A percentile compares a stretch with the other conserved stretches of the same genome.
phyloP scores from a whole-genome alignment of 2,329 filamentous ascomycete genomes.

The Clarireedia hainanense region DNA sequence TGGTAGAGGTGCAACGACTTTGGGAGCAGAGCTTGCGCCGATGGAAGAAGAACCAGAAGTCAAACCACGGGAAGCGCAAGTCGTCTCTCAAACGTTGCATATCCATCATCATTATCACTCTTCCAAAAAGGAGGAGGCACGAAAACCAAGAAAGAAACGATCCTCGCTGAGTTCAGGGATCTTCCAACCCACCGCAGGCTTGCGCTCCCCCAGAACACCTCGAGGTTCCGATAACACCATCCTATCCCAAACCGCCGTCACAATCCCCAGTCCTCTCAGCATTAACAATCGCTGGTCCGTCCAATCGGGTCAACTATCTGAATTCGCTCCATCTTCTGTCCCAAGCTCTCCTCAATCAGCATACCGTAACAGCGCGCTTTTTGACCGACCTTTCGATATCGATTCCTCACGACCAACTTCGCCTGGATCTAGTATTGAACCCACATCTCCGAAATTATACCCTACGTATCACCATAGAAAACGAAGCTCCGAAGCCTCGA shows the following conservation, averaged over 20 bases:
- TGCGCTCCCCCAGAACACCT: constrained; percentile 31
- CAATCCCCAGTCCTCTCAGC: constrained; percentile 39
- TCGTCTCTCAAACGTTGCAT: constrained; percentile 67
- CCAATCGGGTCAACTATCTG: constrained; percentile 52
- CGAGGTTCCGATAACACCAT: constrained; percentile 31
- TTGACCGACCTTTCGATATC: constrained; percentile 57
- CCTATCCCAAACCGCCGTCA: constrained; percentile 40
- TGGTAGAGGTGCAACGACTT: constrained; percentile 37
- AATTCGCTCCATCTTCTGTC: constrained; percentile 62
- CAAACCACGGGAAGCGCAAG: constrained; percentile 18
- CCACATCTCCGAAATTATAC: constrained; percentile 53
- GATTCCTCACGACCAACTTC: constrained; percentile 72
- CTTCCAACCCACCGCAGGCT: constrained; percentile 47
- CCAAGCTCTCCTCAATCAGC: constrained; percentile 76
- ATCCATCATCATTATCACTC: constrained; percentile 93
- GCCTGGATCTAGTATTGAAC: constrained; percentile 68
- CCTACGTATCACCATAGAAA: constrained; percentile 45
- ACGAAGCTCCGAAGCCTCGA: constrained; percentile 47
- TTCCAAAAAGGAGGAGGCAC: constrained; percentile 50
- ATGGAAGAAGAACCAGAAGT: constrained; percentile 29
- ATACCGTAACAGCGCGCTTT: constrained; percentile 64
- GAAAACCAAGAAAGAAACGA: constrained; percentile 66
- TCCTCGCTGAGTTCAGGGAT: constrained; percentile 52
- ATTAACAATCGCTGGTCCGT: constrained; percentile 55
- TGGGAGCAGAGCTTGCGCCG: constrained; percentile 64